These are phyloP conservation scores for Hanseniaspora thailandica DNA, from an alignment of 805 yeast genomes.

Conservation along the genomic window DNA sequence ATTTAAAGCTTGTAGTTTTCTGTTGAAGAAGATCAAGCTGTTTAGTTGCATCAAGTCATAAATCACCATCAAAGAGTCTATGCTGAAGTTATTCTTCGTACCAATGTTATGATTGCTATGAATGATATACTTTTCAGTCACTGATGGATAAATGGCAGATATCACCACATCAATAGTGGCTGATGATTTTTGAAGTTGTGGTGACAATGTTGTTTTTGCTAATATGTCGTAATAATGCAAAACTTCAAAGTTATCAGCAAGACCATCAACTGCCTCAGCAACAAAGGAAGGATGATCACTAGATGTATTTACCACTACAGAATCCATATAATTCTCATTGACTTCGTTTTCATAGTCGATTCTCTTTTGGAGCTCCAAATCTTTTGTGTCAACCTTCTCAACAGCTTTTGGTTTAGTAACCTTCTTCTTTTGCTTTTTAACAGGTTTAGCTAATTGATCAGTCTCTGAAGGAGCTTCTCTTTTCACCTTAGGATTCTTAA, in stretches of 20 bases:
- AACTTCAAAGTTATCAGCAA: background rate
- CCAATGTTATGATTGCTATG: background rate
- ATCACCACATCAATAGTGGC: background rate
- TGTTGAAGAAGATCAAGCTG: background rate
- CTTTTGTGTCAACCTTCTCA: too few species aligned
- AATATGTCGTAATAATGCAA: background rate
- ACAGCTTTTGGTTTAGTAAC: background rate
- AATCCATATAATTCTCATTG: background rate
- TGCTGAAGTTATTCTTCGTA: background rate
- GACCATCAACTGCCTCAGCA: too few species aligned
- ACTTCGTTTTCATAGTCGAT: background rate
- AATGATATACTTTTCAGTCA: slow-evolving; percentile 4
- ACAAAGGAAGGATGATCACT: background rate
- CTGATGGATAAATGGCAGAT: background rate
- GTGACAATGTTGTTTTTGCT: background rate
- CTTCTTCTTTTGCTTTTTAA: background rate
- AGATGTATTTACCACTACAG: background rate
- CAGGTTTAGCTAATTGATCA: background rate
- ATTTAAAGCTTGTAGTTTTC: background rate
- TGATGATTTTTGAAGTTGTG: too few species aligned
- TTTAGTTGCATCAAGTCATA: slow-evolving; percentile 9
- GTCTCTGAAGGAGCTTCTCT: background rate
- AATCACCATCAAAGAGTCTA: slow-evolving; percentile 9
- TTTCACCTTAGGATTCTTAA: background rate
- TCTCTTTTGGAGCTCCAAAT: too few species aligned